A percentile compares a stretch with the other conserved stretches of the same genome.
Evolutionary conservation across 441 rosid species (phyloP).

Genomic region (Flueggea neowawraea): DNA sequence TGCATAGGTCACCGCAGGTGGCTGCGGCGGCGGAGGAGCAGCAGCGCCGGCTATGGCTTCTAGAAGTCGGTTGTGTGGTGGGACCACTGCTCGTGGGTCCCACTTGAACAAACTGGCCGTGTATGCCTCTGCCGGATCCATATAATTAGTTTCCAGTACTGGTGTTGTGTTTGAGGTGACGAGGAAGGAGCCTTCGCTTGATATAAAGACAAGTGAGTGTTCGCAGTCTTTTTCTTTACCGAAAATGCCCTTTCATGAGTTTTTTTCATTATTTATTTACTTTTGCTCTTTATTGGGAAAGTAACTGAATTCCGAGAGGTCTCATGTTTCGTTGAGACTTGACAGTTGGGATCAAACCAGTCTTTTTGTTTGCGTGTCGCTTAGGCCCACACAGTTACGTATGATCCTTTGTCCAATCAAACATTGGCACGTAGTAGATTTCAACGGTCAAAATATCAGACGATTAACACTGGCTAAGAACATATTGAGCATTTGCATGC

Average conservation of each 20-base stretch:
- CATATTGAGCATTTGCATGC: conserved; percentile 9
- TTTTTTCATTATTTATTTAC: not conserved
- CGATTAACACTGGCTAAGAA: no score
- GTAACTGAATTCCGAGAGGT: conserved; percentile 14
- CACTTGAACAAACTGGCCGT: conserved; percentile 75
- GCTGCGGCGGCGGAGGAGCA: conserved; percentile 22
- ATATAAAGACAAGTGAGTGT: conserved; percentile 26
- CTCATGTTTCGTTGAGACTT: conserved; percentile 36
- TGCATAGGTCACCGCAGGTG: conserved; percentile 29
- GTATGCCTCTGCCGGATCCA: conserved; percentile 84
- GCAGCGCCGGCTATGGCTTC: conserved; percentile 28
- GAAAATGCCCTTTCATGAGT: no score
- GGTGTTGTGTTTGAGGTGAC: no score
- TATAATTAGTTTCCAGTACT: not conserved
- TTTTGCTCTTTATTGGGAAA: conserved; percentile 8
- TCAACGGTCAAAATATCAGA: no score
- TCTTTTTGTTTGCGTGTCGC: conserved; percentile 14
- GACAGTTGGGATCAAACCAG: conserved; percentile 56
- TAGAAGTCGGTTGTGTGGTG: conserved; percentile 29
- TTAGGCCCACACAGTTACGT: conserved; percentile 11
- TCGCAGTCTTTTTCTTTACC: no score
- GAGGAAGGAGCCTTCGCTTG: not conserved
- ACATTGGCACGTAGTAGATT: conserved; percentile 32
- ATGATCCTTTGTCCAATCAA: conserved; percentile 13
- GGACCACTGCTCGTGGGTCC: conserved; percentile 60